Conservation (phyloP, 306 rosid species). For the Lathyrus oleraceus region DNA sequence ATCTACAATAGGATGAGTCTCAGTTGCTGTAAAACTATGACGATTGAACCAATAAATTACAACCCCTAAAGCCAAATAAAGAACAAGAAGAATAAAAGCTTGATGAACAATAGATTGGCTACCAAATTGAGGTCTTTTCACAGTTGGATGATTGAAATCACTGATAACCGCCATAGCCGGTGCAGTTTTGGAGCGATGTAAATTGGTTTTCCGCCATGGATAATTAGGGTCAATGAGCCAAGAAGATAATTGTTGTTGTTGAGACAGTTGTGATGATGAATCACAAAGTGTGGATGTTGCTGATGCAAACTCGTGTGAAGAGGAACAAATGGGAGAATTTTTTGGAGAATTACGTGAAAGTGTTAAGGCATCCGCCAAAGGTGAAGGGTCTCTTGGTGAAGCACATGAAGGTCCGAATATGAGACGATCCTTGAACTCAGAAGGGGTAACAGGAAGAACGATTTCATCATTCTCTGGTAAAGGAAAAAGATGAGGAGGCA, state of each 20-base stretch:
- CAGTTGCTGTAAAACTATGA: constrained; percentile 48
- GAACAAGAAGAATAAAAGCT: constrained; percentile 60
- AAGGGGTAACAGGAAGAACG: constrained; percentile 56
- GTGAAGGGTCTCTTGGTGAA: constrained; percentile 49
- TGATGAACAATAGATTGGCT: constrained; percentile 65
- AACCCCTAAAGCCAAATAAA: constrained; percentile 75
- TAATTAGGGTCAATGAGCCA: constrained; percentile 75
- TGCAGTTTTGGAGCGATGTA: constrained; percentile 90
- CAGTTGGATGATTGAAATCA: constrained; percentile 41
- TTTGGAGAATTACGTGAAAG: constrained; percentile 50
- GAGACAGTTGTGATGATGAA: not conserved
- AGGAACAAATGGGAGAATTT: constrained; percentile 45
- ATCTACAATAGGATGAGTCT: constrained; percentile 89
- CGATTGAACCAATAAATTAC: constrained; percentile 74
- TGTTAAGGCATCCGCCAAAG: constrained; percentile 65
- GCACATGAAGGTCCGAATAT: constrained; percentile 64
- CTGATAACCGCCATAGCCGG: constrained; percentile 86
- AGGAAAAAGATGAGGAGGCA: constrained; percentile 39
- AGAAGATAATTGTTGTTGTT: constrained; percentile 30
- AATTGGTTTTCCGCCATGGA: constrained; percentile 53
- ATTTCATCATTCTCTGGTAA: constrained; percentile 73
- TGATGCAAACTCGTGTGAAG: constrained; percentile 41
- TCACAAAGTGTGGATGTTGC: constrained; percentile 4
- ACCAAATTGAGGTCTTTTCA: constrained; percentile 51
- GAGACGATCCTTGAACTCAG: constrained; percentile 73